These are phyloP conservation scores for Ensete glaucum DNA, from an alignment of 176 grass and related monocot species.

Conservation along the genomic window DNA sequence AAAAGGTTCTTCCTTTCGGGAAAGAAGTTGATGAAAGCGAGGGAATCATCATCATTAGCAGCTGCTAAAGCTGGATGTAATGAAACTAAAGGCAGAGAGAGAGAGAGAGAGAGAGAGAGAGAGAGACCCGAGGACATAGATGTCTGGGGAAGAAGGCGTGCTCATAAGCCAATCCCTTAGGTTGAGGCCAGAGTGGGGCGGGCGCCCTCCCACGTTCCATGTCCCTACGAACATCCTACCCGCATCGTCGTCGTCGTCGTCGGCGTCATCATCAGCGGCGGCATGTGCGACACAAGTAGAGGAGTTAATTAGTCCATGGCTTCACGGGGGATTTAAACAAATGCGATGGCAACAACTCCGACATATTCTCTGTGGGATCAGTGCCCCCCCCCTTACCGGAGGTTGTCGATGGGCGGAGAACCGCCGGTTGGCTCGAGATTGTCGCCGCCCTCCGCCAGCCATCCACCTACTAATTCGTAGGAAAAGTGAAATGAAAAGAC, in stretches of 20 bases:
- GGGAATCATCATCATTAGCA: too few relatives aligned
- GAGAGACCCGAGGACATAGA: slow-evolving; percentile 74
- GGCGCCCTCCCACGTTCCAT: slow-evolving; percentile 83
- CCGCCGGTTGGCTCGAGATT: slow-evolving; percentile 30
- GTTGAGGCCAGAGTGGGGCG: slow-evolving; percentile 44
- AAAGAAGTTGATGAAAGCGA: too few relatives aligned
- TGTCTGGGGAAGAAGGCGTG: slow-evolving; percentile 23
- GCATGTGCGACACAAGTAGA: too few relatives aligned
- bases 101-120: too few relatives aligned
- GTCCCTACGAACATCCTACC: slow-evolving; percentile 67
- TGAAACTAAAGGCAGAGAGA: too few relatives aligned
- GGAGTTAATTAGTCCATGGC: too few relatives aligned
- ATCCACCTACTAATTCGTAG: slow-evolving; percentile 27
- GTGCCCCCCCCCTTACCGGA: slow-evolving; percentile 37
- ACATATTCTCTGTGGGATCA: too few relatives aligned
- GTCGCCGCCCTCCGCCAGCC: slow-evolving; percentile 51
- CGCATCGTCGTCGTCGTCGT: too few relatives aligned
- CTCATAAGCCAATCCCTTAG: slow-evolving; percentile 54
- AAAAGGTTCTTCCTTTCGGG: too few relatives aligned
- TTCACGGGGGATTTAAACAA: too few relatives aligned
- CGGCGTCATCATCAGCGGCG: too few relatives aligned
- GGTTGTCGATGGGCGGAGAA: slow-evolving; percentile 41
- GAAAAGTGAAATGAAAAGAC: neutral
- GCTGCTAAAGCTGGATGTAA: neutral
- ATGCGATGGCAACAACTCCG: too few relatives aligned